These are phyloP conservation scores for Lathyrus oleraceus DNA, from an alignment of 306 rosid species.

Conservation along the genomic window DNA sequence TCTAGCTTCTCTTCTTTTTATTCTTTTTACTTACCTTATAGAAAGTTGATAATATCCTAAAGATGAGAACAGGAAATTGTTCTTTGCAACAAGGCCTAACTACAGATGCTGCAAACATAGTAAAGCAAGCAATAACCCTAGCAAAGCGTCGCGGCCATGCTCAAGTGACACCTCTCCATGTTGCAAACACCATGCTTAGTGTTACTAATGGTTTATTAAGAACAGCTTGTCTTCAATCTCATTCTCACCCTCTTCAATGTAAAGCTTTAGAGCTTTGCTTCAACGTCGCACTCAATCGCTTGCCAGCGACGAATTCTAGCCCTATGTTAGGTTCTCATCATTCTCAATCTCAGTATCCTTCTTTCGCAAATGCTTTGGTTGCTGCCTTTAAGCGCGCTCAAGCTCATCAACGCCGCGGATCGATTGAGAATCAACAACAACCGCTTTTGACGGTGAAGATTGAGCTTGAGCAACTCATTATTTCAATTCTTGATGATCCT, in stretches of 20 bases:
- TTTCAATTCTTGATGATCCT: slow-evolving; percentile 91
- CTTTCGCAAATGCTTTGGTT: slow-evolving; percentile 92
- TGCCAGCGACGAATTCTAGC: slow-evolving; percentile 74
- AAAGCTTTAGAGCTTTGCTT: slow-evolving; percentile 96
- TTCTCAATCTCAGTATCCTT: slow-evolving; percentile 53
- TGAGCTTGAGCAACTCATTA: slow-evolving; percentile 81
- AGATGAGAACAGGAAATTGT: slow-evolving; percentile 88
- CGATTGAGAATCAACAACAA: slow-evolving; percentile 91
- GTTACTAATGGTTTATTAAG: slow-evolving; percentile 64
- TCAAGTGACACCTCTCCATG: slow-evolving; percentile 96
- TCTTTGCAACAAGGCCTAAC: slow-evolving; percentile 83
- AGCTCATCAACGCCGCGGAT: slow-evolving; percentile 95
- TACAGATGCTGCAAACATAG: slow-evolving; percentile 65
- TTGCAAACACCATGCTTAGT: slow-evolving; percentile 81
- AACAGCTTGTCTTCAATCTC: slow-evolving; percentile 85
- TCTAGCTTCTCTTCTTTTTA: not conserved
- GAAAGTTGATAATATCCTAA: not conserved
- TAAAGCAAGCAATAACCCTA: slow-evolving; percentile 71
- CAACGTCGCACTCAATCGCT: slow-evolving; percentile 90
- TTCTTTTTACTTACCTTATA: not conserved
- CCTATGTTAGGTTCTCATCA: slow-evolving; percentile 67
- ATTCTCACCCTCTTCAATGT: slow-evolving; percentile 97
- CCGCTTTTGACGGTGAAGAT: slow-evolving; percentile 82
- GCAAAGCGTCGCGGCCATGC: slow-evolving; percentile 94
- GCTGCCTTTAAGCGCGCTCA: slow-evolving; percentile 97